These are phyloP conservation scores for Hansenula anomala DNA, from an alignment of 1,139 yeast species.

Conservation along the genomic window DNA sequence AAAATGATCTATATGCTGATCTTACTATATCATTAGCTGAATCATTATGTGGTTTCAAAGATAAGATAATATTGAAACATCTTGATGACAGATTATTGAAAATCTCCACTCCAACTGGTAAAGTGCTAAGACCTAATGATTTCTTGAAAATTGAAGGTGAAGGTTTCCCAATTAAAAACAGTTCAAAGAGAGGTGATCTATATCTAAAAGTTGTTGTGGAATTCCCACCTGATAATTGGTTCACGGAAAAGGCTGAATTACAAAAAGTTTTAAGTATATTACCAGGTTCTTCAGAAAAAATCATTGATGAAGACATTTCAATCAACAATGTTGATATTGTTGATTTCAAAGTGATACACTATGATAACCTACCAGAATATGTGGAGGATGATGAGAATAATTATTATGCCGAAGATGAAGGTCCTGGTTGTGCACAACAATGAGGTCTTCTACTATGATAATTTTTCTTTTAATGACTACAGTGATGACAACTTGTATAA, in stretches of 20 bases:
- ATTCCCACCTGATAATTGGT: conserved; percentile 85
- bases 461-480: not conserved
- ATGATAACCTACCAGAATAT: conserved; percentile 34
- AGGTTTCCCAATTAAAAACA: conserved; percentile 73
- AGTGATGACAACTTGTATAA: not conserved
- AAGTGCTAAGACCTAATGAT: conserved; percentile 79
- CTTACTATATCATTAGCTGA: conserved; percentile 68
- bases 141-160: conserved; percentile 62
- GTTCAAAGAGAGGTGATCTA: conserved; percentile 58
- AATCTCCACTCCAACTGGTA: conserved; percentile 63
- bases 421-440: conserved; percentile 41
- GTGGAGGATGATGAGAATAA: conserved; percentile 23
- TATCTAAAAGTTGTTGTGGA: conserved; percentile 67
- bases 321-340: conserved; percentile 22
- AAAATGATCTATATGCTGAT: conserved; percentile 59
- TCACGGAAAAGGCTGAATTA: conserved; percentile 59
- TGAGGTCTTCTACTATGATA: conserved; percentile 10
- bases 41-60: conserved; percentile 72
- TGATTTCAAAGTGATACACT: conserved; percentile 34
- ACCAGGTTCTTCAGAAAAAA: conserved; percentile 32
- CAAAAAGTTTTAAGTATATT: conserved; percentile 47
- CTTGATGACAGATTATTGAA: conserved; percentile 75
- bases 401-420: conserved; percentile 9
- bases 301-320: conserved; percentile 32
- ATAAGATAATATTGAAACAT: conserved; percentile 62